Conservation (phyloP, 2,329 filamentous ascomycete species). For the Penicillium sp. region DNA sequence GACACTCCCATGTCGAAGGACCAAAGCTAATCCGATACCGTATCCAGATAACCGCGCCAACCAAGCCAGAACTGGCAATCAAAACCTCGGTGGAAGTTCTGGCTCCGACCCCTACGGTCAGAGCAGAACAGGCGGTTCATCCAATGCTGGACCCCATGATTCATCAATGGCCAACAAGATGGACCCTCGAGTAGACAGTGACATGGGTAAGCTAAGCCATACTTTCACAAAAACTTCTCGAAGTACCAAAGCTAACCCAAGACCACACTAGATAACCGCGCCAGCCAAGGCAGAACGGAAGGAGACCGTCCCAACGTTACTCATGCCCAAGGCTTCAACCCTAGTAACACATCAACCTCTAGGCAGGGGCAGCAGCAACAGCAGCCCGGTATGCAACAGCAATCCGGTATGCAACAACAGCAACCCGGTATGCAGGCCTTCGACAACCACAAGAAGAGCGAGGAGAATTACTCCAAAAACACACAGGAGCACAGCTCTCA, state of each 20-base stretch:
- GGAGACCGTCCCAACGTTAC: background rate
- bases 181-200: conserved; percentile 46
- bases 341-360: background rate
- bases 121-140: background rate
- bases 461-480: conserved; percentile 3
- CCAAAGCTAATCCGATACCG: background rate
- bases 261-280: background rate
- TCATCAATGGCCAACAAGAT: conserved; percentile 49
- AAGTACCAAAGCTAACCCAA: background rate
- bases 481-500: background rate
- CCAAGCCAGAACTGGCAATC: background rate
- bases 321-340: background rate
- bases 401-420: background rate
- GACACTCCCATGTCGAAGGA: background rate
- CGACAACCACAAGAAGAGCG: conserved; percentile 6
- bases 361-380: background rate
- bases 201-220: conserved; percentile 12
- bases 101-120: background rate
- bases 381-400: background rate
- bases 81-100: background rate
- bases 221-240: background rate
- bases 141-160: conserved; percentile 41
- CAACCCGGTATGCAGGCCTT: conserved; percentile 1
- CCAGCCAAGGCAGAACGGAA: background rate
- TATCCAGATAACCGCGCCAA: background rate